A percentile compares a stretch with the other conserved stretches of the same genome.
phyloP scores from a whole-genome alignment of 2,329 filamentous ascomycete species.

The Monilinia polystroma region DNA sequence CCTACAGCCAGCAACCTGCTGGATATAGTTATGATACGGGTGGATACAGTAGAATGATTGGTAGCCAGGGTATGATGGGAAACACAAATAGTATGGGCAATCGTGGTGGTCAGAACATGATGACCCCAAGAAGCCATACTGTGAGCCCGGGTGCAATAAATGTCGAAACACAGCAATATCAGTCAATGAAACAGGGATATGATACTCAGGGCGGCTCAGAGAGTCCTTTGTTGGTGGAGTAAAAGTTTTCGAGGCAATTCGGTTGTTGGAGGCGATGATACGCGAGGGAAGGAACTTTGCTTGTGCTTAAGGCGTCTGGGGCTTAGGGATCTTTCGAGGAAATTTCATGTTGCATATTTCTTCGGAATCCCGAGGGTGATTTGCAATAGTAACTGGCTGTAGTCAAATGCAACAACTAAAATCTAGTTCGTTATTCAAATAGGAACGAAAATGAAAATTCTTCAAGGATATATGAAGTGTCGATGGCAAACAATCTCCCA shows the following conservation, averaged over 20 bases:
- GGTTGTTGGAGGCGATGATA: neutral
- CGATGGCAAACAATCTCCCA: neutral
- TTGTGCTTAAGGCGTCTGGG: neutral
- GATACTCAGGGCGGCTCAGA: slow-evolving; percentile 27
- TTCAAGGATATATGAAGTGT: neutral
- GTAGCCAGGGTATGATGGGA: slow-evolving; percentile 1
- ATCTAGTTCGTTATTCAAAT: too few species aligned
- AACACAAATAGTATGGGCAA: neutral
- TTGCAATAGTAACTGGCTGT: neutral
- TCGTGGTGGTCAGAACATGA: neutral
- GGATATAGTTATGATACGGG: neutral
- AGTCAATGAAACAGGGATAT: neutral
- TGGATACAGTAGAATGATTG: neutral
- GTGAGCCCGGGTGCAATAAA: neutral
- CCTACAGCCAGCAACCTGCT: neutral
- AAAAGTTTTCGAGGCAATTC: neutral
- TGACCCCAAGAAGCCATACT: neutral
- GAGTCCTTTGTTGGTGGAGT: slow-evolving; percentile 31
- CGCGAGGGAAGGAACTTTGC: neutral
- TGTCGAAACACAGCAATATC: neutral
- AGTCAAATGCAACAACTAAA: too few species aligned
- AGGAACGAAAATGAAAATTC: neutral
- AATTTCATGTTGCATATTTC: neutral
- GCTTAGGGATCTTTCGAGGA: neutral
- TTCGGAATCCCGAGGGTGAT: neutral